A percentile compares a stretch with the other conserved stretches of the same genome.
These are phyloP conservation scores for Exophiala aquamarina DNA, from an alignment of 2,329 filamentous ascomycete species.

Conservation along the genomic window DNA sequence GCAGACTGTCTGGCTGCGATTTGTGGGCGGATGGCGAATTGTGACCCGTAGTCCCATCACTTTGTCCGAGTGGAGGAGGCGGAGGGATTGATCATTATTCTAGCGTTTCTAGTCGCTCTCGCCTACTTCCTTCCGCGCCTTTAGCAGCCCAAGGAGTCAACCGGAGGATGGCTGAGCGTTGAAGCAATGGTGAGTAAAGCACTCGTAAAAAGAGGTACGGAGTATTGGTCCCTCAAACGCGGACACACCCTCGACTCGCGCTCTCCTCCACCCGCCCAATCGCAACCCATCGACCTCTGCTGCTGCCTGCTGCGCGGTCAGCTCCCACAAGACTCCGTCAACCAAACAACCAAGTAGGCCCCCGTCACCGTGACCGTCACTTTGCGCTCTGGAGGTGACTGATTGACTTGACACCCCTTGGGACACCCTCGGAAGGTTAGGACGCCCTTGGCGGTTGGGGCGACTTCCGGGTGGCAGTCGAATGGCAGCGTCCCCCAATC, in stretches of 20 bases:
- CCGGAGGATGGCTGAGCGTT: not conserved
- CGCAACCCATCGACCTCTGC: no score
- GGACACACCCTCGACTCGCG: constrained; percentile 1
- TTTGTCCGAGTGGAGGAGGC: not conserved
- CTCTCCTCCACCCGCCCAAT: no score
- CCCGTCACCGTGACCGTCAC: not conserved
- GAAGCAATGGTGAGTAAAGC: no score
- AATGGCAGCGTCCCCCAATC: no score
- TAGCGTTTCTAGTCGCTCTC: constrained; percentile 10
- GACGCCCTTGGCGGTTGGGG: not conserved
- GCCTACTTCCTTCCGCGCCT: constrained; percentile 4
- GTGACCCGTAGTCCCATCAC: not conserved
- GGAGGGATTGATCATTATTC: constrained; percentile 4
- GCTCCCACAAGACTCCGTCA: no score
- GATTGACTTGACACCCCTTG: not conserved
- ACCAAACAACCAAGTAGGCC: no score
- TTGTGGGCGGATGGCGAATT: not conserved
- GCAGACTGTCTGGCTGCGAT: not conserved
- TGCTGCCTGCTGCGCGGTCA: no score
- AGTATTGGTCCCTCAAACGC: not conserved
- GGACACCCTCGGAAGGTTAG: not conserved
- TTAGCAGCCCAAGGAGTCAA: constrained; percentile 1
- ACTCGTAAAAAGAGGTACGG: no score
- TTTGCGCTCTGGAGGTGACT: not conserved
- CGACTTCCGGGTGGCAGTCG: no score